Evolutionary conservation across 257 asterid species (phyloP).

Genomic region (Salvia miltiorrhiza): DNA sequence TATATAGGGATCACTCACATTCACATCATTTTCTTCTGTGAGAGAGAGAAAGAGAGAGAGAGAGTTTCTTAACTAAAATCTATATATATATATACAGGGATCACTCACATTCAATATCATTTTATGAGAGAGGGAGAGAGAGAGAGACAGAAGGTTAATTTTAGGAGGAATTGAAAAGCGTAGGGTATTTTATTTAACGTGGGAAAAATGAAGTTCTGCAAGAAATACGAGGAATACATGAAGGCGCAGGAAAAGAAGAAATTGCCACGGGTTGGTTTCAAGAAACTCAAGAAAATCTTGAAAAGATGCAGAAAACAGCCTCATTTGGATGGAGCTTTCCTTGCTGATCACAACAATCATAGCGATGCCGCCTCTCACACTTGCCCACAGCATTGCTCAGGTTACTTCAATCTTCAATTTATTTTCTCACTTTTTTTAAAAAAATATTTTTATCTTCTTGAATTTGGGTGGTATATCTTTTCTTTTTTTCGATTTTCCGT

Average conservation of each 20-base stretch:
- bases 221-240: conserved; percentile 94
- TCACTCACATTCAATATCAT: background rate
- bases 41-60: background rate
- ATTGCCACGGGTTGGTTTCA: conserved; percentile 76
- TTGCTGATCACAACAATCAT: background rate
- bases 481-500: background rate
- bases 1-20: background rate
- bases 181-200: background rate
- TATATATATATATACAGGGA: background rate
- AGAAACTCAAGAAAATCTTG: conserved; percentile 80
- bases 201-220: conserved; percentile 74
- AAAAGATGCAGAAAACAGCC: conserved; percentile 58
- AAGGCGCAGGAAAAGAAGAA: conserved; percentile 56
- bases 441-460: background rate
- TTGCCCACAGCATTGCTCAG: conserved; percentile 74
- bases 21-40: background rate
- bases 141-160: background rate
- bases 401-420: conserved; percentile 1
- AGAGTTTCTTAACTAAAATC: background rate
- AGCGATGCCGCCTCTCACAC: conserved; percentile 16
- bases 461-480: background rate
- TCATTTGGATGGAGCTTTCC: conserved; percentile 3
- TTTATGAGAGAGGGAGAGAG: background rate
- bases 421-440: background rate
- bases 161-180: background rate